Evolutionary conservation across 129 eudicot genomes (phyloP), one percentile per base, ranked within the genome.

Genomic region (Tagetes patula): DNA sequence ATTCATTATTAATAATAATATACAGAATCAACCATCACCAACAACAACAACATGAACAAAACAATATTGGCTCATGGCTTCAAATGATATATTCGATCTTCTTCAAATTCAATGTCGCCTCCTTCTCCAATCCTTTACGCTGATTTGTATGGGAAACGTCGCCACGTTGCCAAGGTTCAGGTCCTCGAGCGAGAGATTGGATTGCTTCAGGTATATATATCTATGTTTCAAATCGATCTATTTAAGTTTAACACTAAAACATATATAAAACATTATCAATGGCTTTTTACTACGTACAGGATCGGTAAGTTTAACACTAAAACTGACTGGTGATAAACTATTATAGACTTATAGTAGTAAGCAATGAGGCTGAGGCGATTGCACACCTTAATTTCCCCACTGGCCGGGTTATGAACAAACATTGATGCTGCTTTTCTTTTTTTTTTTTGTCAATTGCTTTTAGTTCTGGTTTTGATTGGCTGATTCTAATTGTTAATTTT

Each of bases 141-240:
- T 58, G 82, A 78, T 78, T 55, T 79, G 74, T 79, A 79, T 36
- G 82, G 82, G 1, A 72, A 55, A 79, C 78, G 82, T 4, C 78
- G 82, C 20, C 82, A 79, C 49, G 5, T 79, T 65, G 82, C 82
- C 31, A 79, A 72, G 59, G 73, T 79, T 55, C 82, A 79, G 76
- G 82, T 79, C 12, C 74, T 79, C 69, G 78, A 79, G 50, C 65
- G 82, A 36, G 78, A 78, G 73, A 78, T 78, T 64, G 66, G 72
- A 39, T 56, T 79, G 46, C 54, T 79, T 65, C 82, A 79, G 82
- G 82, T 78, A 37, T 20, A 20, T 20, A 20, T 20, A 20, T 20
- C 27, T 20, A 20, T 20, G 27, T 20, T 20, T 20, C 27, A 20
- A 20, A 20, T 20, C 27, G 27, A 31, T 60, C 27, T 68, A 20